Conservation (phyloP, 495 filamentous ascomycete species). For the Aspergillus ostianus region DNA sequence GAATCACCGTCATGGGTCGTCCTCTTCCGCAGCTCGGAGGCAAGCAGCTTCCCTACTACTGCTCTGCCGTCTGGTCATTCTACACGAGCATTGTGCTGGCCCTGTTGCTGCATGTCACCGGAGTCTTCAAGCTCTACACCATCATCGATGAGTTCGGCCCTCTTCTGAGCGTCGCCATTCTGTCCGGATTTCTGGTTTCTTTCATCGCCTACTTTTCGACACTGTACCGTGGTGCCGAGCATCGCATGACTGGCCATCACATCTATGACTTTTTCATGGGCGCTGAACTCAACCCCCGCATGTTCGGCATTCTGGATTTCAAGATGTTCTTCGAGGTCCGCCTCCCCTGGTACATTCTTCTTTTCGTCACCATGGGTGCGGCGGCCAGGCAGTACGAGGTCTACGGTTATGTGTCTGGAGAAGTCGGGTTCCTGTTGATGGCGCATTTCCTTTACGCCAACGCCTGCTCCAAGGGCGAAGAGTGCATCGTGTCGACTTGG, state of each 20-base stretch:
- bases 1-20: conserved; percentile 80
- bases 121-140: conserved; percentile 86
- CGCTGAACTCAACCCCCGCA: conserved; percentile 90
- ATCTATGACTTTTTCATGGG: conserved; percentile 99
- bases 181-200: conserved; percentile 78
- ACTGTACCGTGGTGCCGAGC: conserved; percentile 71
- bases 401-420: conserved; percentile 88
- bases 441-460: conserved; percentile 96
- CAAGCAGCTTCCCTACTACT: conserved; percentile 87
- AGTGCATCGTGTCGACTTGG: conserved; percentile 91
- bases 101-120: conserved; percentile 69
- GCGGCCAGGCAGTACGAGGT: conserved; percentile 84
- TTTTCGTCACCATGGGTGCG: conserved; percentile 72
- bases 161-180: conserved; percentile 83
- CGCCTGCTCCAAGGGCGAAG: conserved; percentile 94
- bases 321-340: conserved; percentile 99
- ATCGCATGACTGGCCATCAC: conserved; percentile 88
- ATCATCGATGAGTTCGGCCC: conserved; percentile 95
- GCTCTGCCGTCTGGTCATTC: conserved; percentile 82
- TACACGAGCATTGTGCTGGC: conserved; percentile 77
- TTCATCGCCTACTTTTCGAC: conserved; percentile 84
- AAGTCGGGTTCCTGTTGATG: conserved; percentile 84
- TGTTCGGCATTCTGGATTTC: conserved; percentile 92
- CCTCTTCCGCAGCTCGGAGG: conserved; percentile 78
- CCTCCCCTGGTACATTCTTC: conserved; percentile 92